Conservation (phyloP, 331 rosid genomes). For the Rhamnella rubrinervis region DNA sequence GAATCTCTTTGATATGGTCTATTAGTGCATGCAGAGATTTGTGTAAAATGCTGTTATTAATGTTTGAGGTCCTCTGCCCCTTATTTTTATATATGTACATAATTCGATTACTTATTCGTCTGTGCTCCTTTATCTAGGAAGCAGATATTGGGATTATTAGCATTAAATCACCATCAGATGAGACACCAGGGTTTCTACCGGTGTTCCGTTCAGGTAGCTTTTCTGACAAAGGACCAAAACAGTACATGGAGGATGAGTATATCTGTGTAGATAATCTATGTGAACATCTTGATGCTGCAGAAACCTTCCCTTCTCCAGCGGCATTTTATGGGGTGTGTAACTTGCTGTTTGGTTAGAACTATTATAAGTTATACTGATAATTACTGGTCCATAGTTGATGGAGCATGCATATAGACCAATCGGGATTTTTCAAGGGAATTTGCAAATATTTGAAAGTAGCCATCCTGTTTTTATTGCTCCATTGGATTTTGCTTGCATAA, state of each 20-base stretch:
- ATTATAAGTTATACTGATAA: conserved; percentile 12
- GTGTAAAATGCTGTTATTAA: background rate
- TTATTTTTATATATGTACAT: background rate
- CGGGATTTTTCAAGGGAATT: background rate
- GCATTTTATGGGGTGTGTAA: conserved; percentile 84
- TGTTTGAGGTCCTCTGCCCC: background rate
- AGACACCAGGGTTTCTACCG: conserved; percentile 52
- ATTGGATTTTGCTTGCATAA: background rate
- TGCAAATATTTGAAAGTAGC: no score
- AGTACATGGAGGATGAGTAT: conserved; percentile 86
- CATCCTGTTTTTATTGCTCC: no score
- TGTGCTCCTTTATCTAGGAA: conserved; percentile 35
- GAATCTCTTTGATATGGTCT: conserved; percentile 4
- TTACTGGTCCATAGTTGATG: background rate
- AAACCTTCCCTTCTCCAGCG: conserved; percentile 50
- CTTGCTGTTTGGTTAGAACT: conserved; percentile 9
- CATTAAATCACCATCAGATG: conserved; percentile 51
- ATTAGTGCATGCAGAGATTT: background rate
- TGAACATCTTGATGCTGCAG: conserved; percentile 49
- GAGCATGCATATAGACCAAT: background rate
- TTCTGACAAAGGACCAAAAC: conserved; percentile 86
- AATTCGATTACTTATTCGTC: conserved; percentile 10
- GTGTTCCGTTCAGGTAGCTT: conserved; percentile 79
- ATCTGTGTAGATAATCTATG: conserved; percentile 66
- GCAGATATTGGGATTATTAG: conserved; percentile 47